Base-by-base conservation (phyloP, 352 stramenopile species). In the Thraustotheca clavata region DNA sequence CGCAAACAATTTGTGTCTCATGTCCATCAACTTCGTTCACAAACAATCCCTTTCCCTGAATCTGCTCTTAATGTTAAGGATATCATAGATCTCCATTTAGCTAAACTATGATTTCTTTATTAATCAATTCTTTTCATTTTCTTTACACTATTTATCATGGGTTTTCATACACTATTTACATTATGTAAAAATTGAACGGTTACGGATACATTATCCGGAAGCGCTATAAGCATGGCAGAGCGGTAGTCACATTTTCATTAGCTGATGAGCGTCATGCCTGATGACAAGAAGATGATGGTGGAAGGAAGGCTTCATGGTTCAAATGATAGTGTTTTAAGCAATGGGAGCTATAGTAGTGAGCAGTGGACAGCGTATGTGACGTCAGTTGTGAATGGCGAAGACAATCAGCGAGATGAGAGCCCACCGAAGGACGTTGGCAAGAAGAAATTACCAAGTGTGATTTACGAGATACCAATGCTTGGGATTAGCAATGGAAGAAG, bases 1-100 rank as follows among this genome's bases (percentile, higher is more conserved):
- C 77, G 86, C 18, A 80, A 91, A 43, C 65, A 75, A 26, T 95
- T 95, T 49, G 66, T 95, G 6, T 68, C 76, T 35, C 67, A 83
- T 48, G 62, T 91, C 20, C 88, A 91, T 69, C 76, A 75, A 2
- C 39, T 65, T 6, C 57, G 57, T n/a, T 26, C 11, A 4, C 24
- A 22, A 11, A 26, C 7, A 26, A 46, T 65, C 29, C 20, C 57
- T 5, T 8, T 65, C 11, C n/a, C 47, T 40, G 38, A 36, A 11
- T 27, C 52, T 14, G 57, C 52, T 32, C 12, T 54, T 11, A 65
- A 52, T 22, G 57, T 31, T 14, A 55, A 33, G 18, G 35, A 29
- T 18, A 39, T 65, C 11, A 5, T 65, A 5, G 57, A 65, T 43
- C 16, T 9, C 24, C 57, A 65, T 55, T 2, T 54, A 8, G 31